phyloP scores from a whole-genome alignment of 2,329 filamentous ascomycete species.

The Calonectria ilicicola region DNA sequence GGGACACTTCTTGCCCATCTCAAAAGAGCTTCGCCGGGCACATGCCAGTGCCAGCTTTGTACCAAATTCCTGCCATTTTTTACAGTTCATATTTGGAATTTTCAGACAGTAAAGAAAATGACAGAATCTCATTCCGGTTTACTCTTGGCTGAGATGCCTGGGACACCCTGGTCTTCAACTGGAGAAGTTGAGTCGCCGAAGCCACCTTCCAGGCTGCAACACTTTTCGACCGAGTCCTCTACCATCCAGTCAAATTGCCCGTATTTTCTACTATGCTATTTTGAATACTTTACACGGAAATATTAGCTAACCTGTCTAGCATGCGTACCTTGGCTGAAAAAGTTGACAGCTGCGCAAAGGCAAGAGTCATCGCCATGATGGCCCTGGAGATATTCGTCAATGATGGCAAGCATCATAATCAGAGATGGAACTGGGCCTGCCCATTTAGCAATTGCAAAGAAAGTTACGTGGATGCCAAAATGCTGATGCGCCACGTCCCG shows the following conservation, averaged over 20 bases:
- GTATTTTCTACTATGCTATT: neutral
- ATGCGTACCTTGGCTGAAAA: neutral
- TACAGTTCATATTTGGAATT: neutral
- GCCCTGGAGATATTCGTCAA: neutral
- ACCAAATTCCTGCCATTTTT: too few relatives aligned
- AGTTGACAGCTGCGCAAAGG: neutral
- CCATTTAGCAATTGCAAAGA: neutral
- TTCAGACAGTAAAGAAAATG: neutral
- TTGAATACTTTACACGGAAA: neutral
- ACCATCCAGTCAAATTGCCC: neutral
- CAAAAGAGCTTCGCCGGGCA: neutral
- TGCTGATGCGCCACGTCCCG: neutral
- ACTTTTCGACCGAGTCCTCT: neutral
- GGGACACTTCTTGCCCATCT: neutral
- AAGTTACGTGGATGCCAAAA: neutral
- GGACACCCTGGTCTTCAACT: neutral
- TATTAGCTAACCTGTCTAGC: neutral
- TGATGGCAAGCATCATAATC: neutral
- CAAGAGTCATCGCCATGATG: neutral
- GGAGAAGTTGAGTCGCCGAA: neutral
- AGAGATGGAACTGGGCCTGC: neutral
- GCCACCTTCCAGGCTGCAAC: neutral
- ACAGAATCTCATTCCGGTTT: neutral
- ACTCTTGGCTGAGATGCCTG: neutral
- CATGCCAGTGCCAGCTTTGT: neutral